Percentiles rank a stretch among this genome's conserved stretches.
These are phyloP conservation scores for Alternaria novae-zelandiae DNA, from an alignment of 2,329 filamentous ascomycete genomes.

Conservation along the genomic window DNA sequence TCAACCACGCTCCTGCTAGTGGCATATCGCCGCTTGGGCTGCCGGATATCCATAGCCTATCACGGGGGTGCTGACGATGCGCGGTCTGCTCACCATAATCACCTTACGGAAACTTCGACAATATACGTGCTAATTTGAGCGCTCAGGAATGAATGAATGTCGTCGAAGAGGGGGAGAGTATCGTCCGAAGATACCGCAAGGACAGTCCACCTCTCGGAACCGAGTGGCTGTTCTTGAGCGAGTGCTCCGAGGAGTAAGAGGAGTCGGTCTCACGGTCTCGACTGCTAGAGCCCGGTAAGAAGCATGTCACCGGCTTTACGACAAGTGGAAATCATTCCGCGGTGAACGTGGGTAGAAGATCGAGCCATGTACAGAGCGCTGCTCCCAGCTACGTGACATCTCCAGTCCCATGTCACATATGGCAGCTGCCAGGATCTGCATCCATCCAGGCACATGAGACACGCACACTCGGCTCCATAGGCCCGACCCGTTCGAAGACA, in stretches of 20 bases:
- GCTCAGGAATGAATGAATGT: background rate
- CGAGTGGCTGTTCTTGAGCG: background rate
- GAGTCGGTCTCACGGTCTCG: background rate
- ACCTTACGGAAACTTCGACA: background rate
- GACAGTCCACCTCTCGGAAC: background rate
- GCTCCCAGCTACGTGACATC: background rate
- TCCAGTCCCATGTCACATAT: background rate
- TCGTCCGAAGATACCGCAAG: background rate
- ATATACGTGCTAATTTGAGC: background rate
- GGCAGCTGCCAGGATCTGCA: background rate
- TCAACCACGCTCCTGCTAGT: background rate
- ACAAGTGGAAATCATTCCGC: background rate
- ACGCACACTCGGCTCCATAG: slow-evolving; percentile 2
- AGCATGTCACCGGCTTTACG: background rate
- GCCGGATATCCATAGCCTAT: background rate
- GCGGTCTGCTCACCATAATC: background rate
- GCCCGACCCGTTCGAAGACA: slow-evolving; percentile 1
- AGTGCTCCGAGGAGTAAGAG: background rate
- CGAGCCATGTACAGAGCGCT: background rate
- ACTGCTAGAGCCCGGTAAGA: background rate
- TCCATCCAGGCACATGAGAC: background rate
- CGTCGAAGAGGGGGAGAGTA: background rate
- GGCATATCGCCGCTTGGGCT: background rate
- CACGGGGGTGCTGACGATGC: background rate
- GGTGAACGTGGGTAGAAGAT: background rate